Base-by-base conservation (phyloP, 192 early-diverging fungal species). In the Coemansia sp. region DNA sequence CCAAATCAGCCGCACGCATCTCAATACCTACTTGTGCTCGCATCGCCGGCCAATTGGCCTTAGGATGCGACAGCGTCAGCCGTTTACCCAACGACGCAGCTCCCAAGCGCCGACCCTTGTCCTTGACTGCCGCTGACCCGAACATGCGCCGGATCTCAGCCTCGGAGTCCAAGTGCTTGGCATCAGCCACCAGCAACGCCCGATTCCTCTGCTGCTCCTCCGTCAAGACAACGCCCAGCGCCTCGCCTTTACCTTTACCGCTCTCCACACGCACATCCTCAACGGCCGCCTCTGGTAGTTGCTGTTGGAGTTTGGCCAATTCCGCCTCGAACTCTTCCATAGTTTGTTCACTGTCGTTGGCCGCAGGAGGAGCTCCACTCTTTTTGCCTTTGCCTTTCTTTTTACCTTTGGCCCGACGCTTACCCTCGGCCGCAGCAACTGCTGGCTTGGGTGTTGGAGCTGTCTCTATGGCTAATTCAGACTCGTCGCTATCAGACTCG, bases 91-190 rank as follows among this genome's bases (percentile, higher is more conserved):
- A 16, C 7, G 51, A 64, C 46, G 57, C 34, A 27, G 68, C 60
- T 60, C 57, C 57, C 52, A 47, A 43, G 11, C 77, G 60, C 8
- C 76, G 52, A 5, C 66, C 63, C n/a, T 34, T 36, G 22, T 55
- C 63, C 42, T 87, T 89, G 27, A 94, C 88, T n/a, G 94, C 90
- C 18, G 88, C 88, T 6, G 94, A 91, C 16, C 95, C 95, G 88
- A 98, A 98, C 84, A 95, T 85, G 24, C 91, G 86, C 40, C 89
- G 89, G 89, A 97, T 93, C 82, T 98, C 96, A 16, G 91, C 90
- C 66, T 94, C 93, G 22, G 93, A 88, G 77, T 96, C 94, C 52
- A 96, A 73, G 66, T 84, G 83, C 38, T 89, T 88, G 27, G 87
- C 71, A 51, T 96, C 93, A 1, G 64, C 74, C 2, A 68, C 70